phyloP scores from a whole-genome alignment of 352 stramenopile species.

The Phytophthora sp. region DNA sequence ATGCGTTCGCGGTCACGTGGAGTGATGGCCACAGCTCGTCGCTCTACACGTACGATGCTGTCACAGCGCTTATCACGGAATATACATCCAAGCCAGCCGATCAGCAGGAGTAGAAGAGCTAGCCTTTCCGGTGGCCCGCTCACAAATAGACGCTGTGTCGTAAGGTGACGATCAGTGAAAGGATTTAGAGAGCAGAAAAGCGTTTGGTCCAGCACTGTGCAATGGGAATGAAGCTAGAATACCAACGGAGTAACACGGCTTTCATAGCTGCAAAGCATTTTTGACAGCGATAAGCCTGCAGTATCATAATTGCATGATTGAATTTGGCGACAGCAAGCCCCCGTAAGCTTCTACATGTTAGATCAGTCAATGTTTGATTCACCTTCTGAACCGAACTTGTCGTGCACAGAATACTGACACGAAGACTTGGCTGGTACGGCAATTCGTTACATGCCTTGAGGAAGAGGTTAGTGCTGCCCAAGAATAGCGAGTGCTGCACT shows the following conservation, averaged over 20 bases:
- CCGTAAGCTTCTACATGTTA: not conserved
- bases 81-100: slow-evolving; percentile 18
- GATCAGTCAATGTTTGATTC: not conserved
- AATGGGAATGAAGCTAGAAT: too few relatives aligned
- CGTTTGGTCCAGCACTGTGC: too few relatives aligned
- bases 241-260: too few relatives aligned
- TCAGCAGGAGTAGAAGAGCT: slow-evolving; percentile 12
- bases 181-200: too few relatives aligned
- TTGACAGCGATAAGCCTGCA: too few relatives aligned
- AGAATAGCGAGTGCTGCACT: slow-evolving; percentile 15
- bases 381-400: slow-evolving; percentile 8
- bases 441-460: slow-evolving; percentile 9
- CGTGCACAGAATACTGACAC: not conserved
- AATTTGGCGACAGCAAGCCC: too few relatives aligned
- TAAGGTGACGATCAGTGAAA: too few relatives aligned
- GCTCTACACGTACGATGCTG: slow-evolving; percentile 96
- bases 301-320: too few relatives aligned
- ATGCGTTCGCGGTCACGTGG: slow-evolving; percentile 97
- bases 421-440: slow-evolving; percentile 7
- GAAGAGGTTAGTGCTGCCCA: not conserved
- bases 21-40: slow-evolving; percentile 96
- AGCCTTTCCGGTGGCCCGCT: not conserved
- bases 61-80: slow-evolving; percentile 69
- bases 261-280: too few relatives aligned
- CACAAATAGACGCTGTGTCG: not conserved